Percentiles rank a stretch among this genome's conserved stretches.
These are phyloP conservation scores for Tricholomella constricta DNA, from an alignment of 768 basidiomycete genomes.

Conservation along the genomic window DNA sequence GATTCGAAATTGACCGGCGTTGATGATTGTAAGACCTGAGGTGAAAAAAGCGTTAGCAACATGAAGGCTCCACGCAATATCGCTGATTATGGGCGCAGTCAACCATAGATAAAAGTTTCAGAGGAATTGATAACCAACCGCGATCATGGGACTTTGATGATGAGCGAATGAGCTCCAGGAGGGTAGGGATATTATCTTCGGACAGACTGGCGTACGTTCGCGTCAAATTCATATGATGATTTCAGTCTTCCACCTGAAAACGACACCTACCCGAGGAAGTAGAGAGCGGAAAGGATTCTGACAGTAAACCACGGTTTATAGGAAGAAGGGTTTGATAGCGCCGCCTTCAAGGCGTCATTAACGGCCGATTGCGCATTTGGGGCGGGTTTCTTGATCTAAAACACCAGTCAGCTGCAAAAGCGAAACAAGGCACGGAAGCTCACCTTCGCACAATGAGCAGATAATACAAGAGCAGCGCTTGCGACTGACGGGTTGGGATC, in stretches of 20 bases:
- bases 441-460: constrained; percentile 27
- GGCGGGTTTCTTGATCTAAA: constrained; percentile 1
- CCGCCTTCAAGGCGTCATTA: constrained; percentile 11
- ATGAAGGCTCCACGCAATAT: constrained; percentile 40
- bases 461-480: constrained; percentile 45
- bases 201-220: constrained; percentile 17
- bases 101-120: background rate
- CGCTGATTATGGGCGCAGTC: constrained; percentile 21
- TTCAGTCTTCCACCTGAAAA: background rate
- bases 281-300: constrained; percentile 26
- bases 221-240: background rate
- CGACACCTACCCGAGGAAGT: constrained; percentile 32
- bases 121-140: constrained; percentile 17
- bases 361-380: constrained; percentile 1
- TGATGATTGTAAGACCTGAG: constrained; percentile 27
- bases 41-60: constrained; percentile 30
- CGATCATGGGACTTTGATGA: constrained; percentile 22
- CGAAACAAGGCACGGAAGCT: background rate
- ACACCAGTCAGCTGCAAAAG: background rate
- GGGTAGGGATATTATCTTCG: constrained; percentile 22
- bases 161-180: constrained; percentile 28
- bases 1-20: constrained; percentile 29
- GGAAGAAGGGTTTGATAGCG: background rate
- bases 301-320: constrained; percentile 19
- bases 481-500: constrained; percentile 48